phyloP scores from a whole-genome alignment of 2,329 filamentous ascomycete species.

The Hymenoscyphus fructigenus region DNA sequence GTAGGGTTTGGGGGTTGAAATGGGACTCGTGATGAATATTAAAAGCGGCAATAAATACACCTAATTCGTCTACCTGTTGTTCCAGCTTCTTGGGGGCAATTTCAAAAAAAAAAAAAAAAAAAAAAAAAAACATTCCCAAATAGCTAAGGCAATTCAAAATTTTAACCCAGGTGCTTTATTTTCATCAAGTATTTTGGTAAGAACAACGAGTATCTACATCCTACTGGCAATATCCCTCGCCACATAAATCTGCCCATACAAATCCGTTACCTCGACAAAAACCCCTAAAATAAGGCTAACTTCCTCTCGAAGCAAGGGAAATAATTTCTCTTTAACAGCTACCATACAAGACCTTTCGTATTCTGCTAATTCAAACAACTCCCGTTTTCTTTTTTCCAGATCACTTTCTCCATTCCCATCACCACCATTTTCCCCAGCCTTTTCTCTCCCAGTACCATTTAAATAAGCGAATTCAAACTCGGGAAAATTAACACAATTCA shows the following conservation, averaged over 20 bases:
- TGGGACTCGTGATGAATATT: too few relatives aligned
- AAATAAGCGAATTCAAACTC: too few relatives aligned
- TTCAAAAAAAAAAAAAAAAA: too few relatives aligned
- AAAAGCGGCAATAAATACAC: too few relatives aligned
- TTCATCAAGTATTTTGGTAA: too few relatives aligned
- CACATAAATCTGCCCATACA: constrained; percentile 19
- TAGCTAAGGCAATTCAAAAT: too few relatives aligned
- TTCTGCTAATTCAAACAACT: not conserved
- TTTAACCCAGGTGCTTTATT: too few relatives aligned
- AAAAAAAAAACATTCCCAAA: too few relatives aligned
- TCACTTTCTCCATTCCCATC: not conserved
- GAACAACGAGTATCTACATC: not conserved
- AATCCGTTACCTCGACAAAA: constrained; percentile 13
- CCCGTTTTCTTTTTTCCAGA: not conserved
- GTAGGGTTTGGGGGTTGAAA: too few relatives aligned
- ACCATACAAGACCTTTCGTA: not conserved
- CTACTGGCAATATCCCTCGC: constrained; percentile 11
- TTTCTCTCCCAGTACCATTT: too few relatives aligned
- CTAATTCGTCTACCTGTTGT: too few relatives aligned
- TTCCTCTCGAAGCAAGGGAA: not conserved
- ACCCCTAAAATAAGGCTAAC: not conserved
- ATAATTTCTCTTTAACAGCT: not conserved
- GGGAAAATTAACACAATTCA: constrained; percentile 5
- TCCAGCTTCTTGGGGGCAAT: too few relatives aligned
- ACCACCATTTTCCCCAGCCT: not conserved